Percentiles rank a stretch among this genome's conserved stretches.
These are phyloP conservation scores for Alternaria metachromatica DNA, from an alignment of 2,329 filamentous ascomycete species.

Conservation along the genomic window DNA sequence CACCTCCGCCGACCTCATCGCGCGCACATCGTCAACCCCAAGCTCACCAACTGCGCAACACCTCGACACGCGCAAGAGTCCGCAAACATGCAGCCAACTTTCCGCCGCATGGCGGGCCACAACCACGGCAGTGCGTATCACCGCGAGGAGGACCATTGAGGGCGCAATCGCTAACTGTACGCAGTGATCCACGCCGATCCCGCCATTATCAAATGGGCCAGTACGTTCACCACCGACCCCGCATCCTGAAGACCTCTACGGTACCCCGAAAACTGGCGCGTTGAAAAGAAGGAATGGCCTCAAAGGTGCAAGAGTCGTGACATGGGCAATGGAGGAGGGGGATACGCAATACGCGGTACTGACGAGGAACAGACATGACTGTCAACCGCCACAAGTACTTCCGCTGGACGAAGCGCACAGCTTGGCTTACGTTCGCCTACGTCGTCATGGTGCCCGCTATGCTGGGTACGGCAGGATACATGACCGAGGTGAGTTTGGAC, in stretches of 20 bases:
- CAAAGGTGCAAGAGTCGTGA: background rate
- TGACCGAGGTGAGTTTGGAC: conserved; percentile 78
- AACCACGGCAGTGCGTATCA: conserved; percentile 30
- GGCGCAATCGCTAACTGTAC: conserved; percentile 34
- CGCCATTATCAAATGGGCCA: conserved; percentile 62
- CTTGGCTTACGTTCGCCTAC: conserved; percentile 80
- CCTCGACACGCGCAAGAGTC: conserved; percentile 19
- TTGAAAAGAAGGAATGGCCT: background rate
- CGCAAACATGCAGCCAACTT: conserved; percentile 16
- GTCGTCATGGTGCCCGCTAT: conserved; percentile 73
- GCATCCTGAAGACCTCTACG: background rate
- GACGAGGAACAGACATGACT: conserved; percentile 70
- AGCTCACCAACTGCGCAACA: conserved; percentile 16
- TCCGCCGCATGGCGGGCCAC: conserved; percentile 39
- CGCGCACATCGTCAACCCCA: conserved; percentile 17
- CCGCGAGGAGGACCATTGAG: background rate
- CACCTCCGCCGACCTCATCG: conserved; percentile 20
- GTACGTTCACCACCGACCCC: conserved; percentile 53
- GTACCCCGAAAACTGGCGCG: background rate
- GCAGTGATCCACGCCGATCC: conserved; percentile 61
- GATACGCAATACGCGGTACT: conserved; percentile 7
- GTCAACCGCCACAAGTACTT: conserved; percentile 92
- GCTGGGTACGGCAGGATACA: conserved; percentile 75
- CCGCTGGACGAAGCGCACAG: conserved; percentile 86
- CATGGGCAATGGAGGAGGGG: background rate